phyloP scores from a whole-genome alignment of 1,139 yeast genomes.

The Trichomonascaceae sp. region DNA sequence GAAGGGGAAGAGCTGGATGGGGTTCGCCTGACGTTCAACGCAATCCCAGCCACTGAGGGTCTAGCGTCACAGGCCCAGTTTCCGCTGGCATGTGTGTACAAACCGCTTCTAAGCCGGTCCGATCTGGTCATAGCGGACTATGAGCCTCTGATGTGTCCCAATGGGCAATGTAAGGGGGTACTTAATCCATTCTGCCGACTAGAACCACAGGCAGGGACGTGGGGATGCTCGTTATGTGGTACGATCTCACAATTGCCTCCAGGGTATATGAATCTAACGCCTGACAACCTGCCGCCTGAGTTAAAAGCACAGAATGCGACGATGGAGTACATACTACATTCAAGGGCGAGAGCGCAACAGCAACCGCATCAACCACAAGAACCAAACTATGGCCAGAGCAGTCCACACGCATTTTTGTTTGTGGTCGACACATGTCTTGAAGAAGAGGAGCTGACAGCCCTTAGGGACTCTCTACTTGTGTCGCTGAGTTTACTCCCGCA shows the following conservation, averaged over 20 bases:
- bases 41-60: conserved; percentile 45
- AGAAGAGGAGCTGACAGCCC: conserved; percentile 34
- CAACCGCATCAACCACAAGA: no score
- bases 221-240: conserved; percentile 57
- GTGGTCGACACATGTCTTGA: conserved; percentile 60
- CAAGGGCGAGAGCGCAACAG: neutral
- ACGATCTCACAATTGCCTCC: conserved; percentile 40
- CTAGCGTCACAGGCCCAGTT: conserved; percentile 47
- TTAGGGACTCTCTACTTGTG: conserved; percentile 41
- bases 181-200: conserved; percentile 43
- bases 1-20: conserved; percentile 41
- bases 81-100: conserved; percentile 53
- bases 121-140: conserved; percentile 29
- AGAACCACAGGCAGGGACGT: conserved; percentile 32
- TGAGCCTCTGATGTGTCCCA: conserved; percentile 37
- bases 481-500: conserved; percentile 49
- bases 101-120: conserved; percentile 47
- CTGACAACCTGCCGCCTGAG: conserved; percentile 20
- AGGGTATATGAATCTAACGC: conserved; percentile 12
- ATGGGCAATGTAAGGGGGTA: conserved; percentile 41
- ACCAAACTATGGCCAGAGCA: no score
- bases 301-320: conserved; percentile 35
- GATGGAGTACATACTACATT: conserved; percentile 43
- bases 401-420: conserved; percentile 38
- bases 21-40: conserved; percentile 55